Base-by-base conservation (phyloP, 192 early-diverging fungal genomes). In the Phycomyces blakesleeanus region DNA sequence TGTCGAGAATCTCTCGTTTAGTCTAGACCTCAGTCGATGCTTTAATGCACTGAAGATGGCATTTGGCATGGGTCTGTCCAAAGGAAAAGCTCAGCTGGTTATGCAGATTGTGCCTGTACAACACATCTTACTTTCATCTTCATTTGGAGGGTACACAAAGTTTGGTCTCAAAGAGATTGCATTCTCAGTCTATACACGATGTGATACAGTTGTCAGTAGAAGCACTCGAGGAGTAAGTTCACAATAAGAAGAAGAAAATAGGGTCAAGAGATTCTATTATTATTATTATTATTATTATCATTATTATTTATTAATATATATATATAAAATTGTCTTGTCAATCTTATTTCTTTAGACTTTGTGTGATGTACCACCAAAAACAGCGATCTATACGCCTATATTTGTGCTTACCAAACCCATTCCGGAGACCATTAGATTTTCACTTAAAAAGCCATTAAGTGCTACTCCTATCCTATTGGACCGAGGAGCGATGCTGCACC, bases 121-220 rank as follows among this genome's bases (percentile, higher is more conserved):
- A 21, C 79, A 81, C 59, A 58, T 81, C 1, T 18, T 81, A 20
- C 67, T 72, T 37, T 69, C 76, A 10, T 70, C 73, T n/a, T 74
- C 68, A 0, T 77, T 77, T 64, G 76, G 79, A 34, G 79, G 79
- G 0, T 81, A 77, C 39, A 57, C 69, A 10, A 63, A 69, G 5
- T 77, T 77, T 49, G 79, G 79, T 10, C 57, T 81, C 3, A 69
- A 71, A 34, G 79, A 81, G 8, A 77, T 81, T 61, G 76, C 79
- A 26, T 81, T 81, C 41, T 69, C 79, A n/a, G 79, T 77, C 21
- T 81, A 81, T 50, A 64, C 66, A 20, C 77, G 73, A 57, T 81
- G 79, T 59, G 44, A 47, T 47, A 12, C 18, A 6, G 15, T 47
- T 47, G 44, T 47, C 2, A 18, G 18, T 3, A 47, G 18, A n/a